Evolutionary conservation across 2,329 filamentous ascomycete species (phyloP), one percentile per base, ranked within the genome.

Genomic region (Colletotrichum scovillei): DNA sequence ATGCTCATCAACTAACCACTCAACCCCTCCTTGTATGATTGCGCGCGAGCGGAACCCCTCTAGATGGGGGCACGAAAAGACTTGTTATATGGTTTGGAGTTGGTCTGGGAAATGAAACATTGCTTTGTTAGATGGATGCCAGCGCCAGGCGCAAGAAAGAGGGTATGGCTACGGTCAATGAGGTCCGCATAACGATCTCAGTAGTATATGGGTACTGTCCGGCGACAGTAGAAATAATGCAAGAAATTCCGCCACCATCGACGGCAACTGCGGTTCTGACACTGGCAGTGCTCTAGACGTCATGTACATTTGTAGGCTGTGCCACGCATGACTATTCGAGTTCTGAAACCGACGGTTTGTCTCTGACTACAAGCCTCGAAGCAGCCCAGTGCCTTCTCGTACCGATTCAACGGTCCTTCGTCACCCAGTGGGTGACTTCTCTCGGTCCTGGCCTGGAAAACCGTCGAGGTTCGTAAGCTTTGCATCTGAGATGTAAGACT

Each of bases 11-110:
- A 57, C 59, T 74, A 64, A 55, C 26, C 16, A 24, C 26, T 28
- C 14, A n/a, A 28, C 32, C 26, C 14, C 42, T 22, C 19, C n/a
- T 22, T 62, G 67, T 65, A 66, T 26, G 24, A 62, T 56, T 32
- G 67, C 56, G 19, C 55, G 38, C 62, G 35, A 19, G 42, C 42
- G 42, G 42, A 22, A 58, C 30, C 46, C 46, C 56, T 35, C 71
- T 60, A 24, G 42, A 26, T 12, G 3, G 46, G 67, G 49, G 57
- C n/a, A 26, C 38, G 42, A 32, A 49, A 65, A 62, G 46, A 62
- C 55, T 71, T 70, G 67, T 56, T 70, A 52, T 24, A 62, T 52
- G 60, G 57, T 71, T 73, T 30, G 71, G 71, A 73, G 71, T 73
- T 73, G 55, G 60, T 55, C 30, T 49, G 56, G 71, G 60, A 66